A percentile compares a stretch with the other conserved stretches of the same genome.
Conservation (phyloP, 2,329 filamentous ascomycete species). For the Pestalotiopsis sp. region DNA sequence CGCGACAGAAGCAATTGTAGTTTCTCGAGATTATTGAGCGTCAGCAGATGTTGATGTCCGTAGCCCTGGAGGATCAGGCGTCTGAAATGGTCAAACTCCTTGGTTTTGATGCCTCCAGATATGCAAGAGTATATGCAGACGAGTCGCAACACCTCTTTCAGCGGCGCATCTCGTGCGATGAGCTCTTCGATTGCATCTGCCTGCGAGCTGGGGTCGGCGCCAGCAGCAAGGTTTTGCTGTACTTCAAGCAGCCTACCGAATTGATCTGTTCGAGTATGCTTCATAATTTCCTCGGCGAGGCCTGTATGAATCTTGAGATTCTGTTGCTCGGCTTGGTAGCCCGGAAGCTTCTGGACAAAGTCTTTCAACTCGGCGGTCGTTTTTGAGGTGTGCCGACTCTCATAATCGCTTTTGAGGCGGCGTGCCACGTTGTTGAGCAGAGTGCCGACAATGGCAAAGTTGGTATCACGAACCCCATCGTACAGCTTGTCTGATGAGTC, state of each 20-base stretch:
- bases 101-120: conserved; percentile 82
- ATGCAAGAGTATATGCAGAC: conserved; percentile 92
- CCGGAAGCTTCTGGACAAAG: conserved; percentile 91
- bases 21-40: conserved; percentile 84
- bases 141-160: conserved; percentile 80
- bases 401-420: conserved; percentile 82
- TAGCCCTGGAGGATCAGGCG: conserved; percentile 89
- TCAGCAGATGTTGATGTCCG: conserved; percentile 91
- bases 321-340: conserved; percentile 90
- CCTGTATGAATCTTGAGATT: conserved; percentile 91
- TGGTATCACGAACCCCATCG: conserved; percentile 83
- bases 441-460: conserved; percentile 91
- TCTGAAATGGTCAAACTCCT: conserved; percentile 88
- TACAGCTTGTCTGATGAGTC: conserved; percentile 91
- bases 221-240: conserved; percentile 92
- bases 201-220: conserved; percentile 84
- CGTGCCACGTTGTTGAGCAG: conserved; percentile 89
- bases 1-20: conserved; percentile 82
- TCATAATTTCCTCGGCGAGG: conserved; percentile 93
- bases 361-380: conserved; percentile 90
- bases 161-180: conserved; percentile 82
- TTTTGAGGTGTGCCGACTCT: conserved; percentile 82
- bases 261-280: conserved; percentile 83
- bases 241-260: conserved; percentile 90
- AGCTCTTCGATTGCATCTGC: conserved; percentile 92